phyloP scores from a whole-genome alignment of 2,329 filamentous ascomycete genomes.

The Fusarium newnesense region DNA sequence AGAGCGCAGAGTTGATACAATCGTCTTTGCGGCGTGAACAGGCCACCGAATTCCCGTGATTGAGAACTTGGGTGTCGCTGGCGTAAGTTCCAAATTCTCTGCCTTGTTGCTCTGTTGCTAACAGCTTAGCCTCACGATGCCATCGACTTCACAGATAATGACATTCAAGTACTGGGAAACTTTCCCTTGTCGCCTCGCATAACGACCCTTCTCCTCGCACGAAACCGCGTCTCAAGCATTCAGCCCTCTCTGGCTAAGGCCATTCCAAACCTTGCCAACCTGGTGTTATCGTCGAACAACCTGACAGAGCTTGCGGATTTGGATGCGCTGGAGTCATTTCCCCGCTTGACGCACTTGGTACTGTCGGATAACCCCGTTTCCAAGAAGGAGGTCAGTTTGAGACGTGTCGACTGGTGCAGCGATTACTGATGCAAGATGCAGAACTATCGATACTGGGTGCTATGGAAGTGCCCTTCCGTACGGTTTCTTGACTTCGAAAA shows the following conservation, averaged over 20 bases:
- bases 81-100: conserved; percentile 66
- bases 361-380: conserved; percentile 89
- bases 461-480: conserved; percentile 86
- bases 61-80: conserved; percentile 96
- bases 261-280: conserved; percentile 82
- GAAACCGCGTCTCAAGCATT: conserved; percentile 87
- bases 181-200: conserved; percentile 92
- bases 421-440: conserved; percentile 50
- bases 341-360: conserved; percentile 80
- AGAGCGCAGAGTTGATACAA: conserved; percentile 84
- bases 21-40: conserved; percentile 65
- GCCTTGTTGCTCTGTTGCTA: conserved; percentile 2
- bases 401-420: not conserved
- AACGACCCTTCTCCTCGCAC: conserved; percentile 85
- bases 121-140: conserved; percentile 84
- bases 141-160: conserved; percentile 98
- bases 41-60: conserved; percentile 97
- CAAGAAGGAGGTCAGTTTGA: conserved; percentile 83
- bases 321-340: conserved; percentile 78
- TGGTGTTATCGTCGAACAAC: conserved; percentile 87
- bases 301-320: conserved; percentile 86
- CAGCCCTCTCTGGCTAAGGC: conserved; percentile 78
- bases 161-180: conserved; percentile 88
- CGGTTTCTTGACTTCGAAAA: conserved; percentile 94
- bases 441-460: conserved; percentile 92